Conservation (phyloP, 768 basidiomycete genomes). For the Boletellus emodensis region DNA sequence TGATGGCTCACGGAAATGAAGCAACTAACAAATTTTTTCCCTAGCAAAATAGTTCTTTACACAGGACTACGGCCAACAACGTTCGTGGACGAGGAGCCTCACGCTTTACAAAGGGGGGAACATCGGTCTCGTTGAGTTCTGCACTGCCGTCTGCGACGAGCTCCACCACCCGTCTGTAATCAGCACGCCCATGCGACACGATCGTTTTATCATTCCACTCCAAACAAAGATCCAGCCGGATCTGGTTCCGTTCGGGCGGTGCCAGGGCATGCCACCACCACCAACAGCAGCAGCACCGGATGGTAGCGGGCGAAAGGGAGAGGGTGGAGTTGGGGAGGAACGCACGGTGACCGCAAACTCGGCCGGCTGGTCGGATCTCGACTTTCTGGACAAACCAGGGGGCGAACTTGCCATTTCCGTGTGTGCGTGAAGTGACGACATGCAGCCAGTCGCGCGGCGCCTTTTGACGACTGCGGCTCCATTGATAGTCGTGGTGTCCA, state of each 20-base stretch:
- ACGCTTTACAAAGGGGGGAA: not conserved
- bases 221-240: slow-evolving; percentile 19
- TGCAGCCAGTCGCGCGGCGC: slow-evolving; percentile 71
- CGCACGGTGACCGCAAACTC: no score
- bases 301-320: slow-evolving; percentile 69
- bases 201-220: slow-evolving; percentile 12
- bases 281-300: slow-evolving; percentile 35
- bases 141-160: slow-evolving; percentile 2
- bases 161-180: slow-evolving; percentile 12
- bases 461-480: slow-evolving; percentile 63
- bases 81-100: slow-evolving; percentile 1
- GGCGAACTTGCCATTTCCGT: slow-evolving; percentile 69
- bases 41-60: slow-evolving; percentile 3
- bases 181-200: not conserved
- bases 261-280: slow-evolving; percentile 7
- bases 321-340: slow-evolving; percentile 35
- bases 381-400: slow-evolving; percentile 59
- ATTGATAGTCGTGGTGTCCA: slow-evolving; percentile 55
- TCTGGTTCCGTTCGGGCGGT: slow-evolving; percentile 20
- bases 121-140: slow-evolving; percentile 2
- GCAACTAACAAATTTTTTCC: slow-evolving; percentile 24
- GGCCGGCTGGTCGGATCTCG: slow-evolving; percentile 58
- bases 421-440: not conserved
- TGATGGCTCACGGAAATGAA: slow-evolving; percentile 28
- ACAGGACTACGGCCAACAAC: slow-evolving; percentile 12